Evolutionary conservation across 2,329 filamentous ascomycete genomes (phyloP).

Genomic region (Monilinia aucupariae): DNA sequence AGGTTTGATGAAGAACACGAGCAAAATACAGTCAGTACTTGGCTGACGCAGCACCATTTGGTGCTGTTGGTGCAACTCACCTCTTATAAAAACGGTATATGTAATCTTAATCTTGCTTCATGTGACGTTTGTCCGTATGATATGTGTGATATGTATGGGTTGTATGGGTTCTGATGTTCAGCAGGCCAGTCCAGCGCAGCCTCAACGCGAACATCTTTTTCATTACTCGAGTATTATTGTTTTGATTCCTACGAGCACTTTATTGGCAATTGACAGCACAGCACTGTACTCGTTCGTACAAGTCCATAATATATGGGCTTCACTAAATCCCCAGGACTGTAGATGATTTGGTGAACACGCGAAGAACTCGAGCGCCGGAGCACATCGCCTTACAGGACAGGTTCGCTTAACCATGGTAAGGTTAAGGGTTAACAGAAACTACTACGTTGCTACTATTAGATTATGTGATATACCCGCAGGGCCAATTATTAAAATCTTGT

Average conservation of each 20-base stretch:
- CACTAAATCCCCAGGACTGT: neutral
- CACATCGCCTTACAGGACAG: neutral
- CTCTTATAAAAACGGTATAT: conserved; percentile 13
- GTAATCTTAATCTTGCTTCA: conserved; percentile 14
- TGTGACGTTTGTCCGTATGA: neutral
- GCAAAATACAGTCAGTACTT: conserved; percentile 10
- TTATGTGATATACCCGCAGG: conserved; percentile 3
- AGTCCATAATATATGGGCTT: neutral
- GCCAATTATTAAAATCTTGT: conserved; percentile 13
- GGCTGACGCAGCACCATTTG: conserved; percentile 9
- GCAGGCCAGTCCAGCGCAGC: neutral
- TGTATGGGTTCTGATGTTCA: neutral
- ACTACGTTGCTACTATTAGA: neutral
- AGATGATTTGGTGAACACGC: conserved; percentile 6
- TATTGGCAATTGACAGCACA: too few relatives aligned
- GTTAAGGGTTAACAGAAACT: neutral
- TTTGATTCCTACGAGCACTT: too few relatives aligned
- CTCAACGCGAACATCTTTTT: conserved; percentile 1
- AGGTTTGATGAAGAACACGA: conserved; percentile 13
- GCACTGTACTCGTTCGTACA: neutral
- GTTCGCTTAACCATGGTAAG: conserved; percentile 5
- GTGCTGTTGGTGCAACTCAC: neutral
- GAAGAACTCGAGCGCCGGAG: neutral
- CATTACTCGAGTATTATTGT: neutral
- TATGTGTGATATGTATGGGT: neutral